A percentile compares a stretch with the other conserved stretches of the same genome.
phyloP scores from a whole-genome alignment of 805 yeast species.

The Sugiyamaella valdiviana region DNA sequence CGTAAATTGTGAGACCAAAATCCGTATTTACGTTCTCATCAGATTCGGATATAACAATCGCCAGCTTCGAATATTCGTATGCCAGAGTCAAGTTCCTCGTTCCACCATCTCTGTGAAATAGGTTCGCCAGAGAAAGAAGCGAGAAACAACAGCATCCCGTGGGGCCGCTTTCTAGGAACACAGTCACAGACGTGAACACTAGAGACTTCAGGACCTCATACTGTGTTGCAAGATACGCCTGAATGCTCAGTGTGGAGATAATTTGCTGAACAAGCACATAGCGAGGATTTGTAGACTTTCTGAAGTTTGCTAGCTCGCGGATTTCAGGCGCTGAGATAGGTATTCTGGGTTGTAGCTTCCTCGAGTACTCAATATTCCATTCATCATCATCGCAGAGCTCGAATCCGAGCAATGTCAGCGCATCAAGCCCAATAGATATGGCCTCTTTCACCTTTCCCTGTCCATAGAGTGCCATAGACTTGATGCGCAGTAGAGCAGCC shows the following conservation, averaged over 20 bases:
- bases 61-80: conserved; percentile 38
- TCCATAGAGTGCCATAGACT: conserved; percentile 35
- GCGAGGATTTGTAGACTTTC: conserved; percentile 27
- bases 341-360: conserved; percentile 27
- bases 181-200: conserved; percentile 31
- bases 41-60: conserved; percentile 34
- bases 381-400: conserved; percentile 29
- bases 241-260: conserved; percentile 36
- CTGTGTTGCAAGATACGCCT: conserved; percentile 30
- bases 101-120: conserved; percentile 28
- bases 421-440: conserved; percentile 32
- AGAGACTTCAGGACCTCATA: conserved; percentile 31
- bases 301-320: conserved; percentile 26
- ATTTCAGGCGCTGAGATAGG: conserved; percentile 40
- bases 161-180: conserved; percentile 38
- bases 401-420: conserved; percentile 35
- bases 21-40: conserved; percentile 33
- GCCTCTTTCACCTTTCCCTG: conserved; percentile 33
- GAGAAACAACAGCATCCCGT: conserved; percentile 38
- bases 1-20: conserved; percentile 37
- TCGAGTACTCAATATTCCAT: conserved; percentile 24
- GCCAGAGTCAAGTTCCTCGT: conserved; percentile 34
- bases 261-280: conserved; percentile 37
- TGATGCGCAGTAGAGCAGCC: conserved; percentile 30
- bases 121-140: conserved; percentile 36